Evolutionary conservation across 371 early-diverging fungal species (phyloP), one percentile per base, ranked within the genome.

Genomic region (Lichtheimia corymbifera): DNA sequence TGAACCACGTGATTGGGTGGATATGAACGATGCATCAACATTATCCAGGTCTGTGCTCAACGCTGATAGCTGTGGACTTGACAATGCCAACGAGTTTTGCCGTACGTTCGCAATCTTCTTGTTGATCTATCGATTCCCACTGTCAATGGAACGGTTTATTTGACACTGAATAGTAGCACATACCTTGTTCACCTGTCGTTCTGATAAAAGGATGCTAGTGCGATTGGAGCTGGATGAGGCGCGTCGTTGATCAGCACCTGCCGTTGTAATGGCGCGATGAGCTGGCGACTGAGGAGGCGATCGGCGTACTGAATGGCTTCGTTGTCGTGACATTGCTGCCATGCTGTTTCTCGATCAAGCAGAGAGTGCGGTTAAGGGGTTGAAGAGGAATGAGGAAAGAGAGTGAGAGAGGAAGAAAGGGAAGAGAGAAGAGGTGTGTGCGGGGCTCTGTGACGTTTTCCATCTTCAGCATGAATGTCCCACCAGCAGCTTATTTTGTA

Each of bases 161-260:
- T 35, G 35, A 35, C 35, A 9, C 9, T 5, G n/a, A 13, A 13
- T 53, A 50, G 11, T 22, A 45, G 14, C 30, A 58, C 6, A n/a
- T 69, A 79, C 79, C 67, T 70, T 72, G 55, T 70, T 76, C 30
- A 79, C 58, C 56, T 79, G 74, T 50, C 65, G 65, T 56, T 72
- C 73, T 52, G 79, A 74, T 24, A 79, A 55, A 9, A 79, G 57
- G 20, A 70, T 52, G 40, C 71, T 67, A 4, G 57, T 47, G 14
- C 68, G 41, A 47, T 62, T 67, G 27, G 53, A 42, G 27, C 61
- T 63, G 12, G 52, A 28, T 17, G 62, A 47, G 14, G 47, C 18
- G 4, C 60, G 54, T 53, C 61, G 57, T 49, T 59, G 58, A 45
- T 61, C 66, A 24, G 35, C 13, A 18, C 59, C 42, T 35, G 62